Base-by-base conservation (phyloP, 306 rosid species). In the Heteromeles arbutifolia region DNA sequence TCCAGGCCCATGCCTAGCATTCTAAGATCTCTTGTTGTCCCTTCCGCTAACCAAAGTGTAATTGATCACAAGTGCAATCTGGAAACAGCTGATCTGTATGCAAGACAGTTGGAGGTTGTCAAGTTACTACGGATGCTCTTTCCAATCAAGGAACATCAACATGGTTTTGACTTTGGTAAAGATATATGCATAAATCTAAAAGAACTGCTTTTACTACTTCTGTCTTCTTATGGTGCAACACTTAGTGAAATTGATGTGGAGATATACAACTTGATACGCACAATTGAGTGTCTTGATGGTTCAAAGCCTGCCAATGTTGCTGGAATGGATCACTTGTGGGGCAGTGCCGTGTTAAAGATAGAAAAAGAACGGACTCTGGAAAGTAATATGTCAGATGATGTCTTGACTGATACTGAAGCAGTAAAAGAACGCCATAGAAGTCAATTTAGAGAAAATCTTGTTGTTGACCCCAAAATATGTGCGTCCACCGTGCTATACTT, bases 141-240 rank as follows among this genome's bases (percentile, higher is more conserved):
- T 28, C 65, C 63, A 37, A 74, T 57, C 68, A 82, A 77, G 50
- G 80, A 79, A 31, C 77, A 68, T 64, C 86, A 82, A 48, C 70
- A 73, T 80, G 85, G 67, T 82, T 80, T 76, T 70, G 87, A 82
- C 70, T 73, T 80, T 54, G 83, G 77, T 85, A 86, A 85, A 68
- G 86, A 84, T 66, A 71, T 53, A 68, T 77, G 80, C 76, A 80
- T 90, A 84, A 88, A 92, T 82, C 82, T 90, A 43, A 86, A 78
- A 76, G 86, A 88, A 28, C 70, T 92, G 69, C 89, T 86, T 80
- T 83, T 86, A 65, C 89, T 86, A 53, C 93, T 94, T 69, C 57
- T 81, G 76, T 84, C 84, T 82, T 85, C 95, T 29, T 94, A 90
- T 83, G 90, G 93, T 70, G 93, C 93, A 68, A 92, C 90, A 75